phyloP scores from a whole-genome alignment of 176 grass and related monocot species.

The Triticum aestivum region DNA sequence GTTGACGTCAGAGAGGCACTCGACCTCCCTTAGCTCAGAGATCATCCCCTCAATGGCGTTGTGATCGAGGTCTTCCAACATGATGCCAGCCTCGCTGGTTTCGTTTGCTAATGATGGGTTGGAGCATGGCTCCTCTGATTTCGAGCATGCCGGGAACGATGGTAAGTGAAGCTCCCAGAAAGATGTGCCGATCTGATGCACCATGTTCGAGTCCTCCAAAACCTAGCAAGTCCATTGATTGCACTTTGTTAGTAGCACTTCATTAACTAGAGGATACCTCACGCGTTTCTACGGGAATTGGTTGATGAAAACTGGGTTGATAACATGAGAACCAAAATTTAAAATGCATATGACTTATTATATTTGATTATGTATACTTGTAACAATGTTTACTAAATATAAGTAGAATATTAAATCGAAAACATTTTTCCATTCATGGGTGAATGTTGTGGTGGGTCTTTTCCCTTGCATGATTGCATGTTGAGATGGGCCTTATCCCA shows the following conservation, averaged over 20 bases:
- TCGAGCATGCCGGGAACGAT: constrained; percentile 8
- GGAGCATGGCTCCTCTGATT: constrained; percentile 39
- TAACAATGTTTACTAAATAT: too few relatives aligned
- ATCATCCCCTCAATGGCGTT: neutral
- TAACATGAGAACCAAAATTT: too few relatives aligned
- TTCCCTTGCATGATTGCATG: too few relatives aligned
- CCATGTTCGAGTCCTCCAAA: constrained; percentile 43
- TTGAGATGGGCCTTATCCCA: too few relatives aligned
- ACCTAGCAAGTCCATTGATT: constrained; percentile 36
- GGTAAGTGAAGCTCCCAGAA: constrained; percentile 43
- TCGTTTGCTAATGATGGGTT: constrained; percentile 31
- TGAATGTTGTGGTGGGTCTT: too few relatives aligned
- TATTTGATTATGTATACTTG: too few relatives aligned
- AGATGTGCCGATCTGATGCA: constrained; percentile 33
- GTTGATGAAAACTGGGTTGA: too few relatives aligned
- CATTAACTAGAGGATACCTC: too few relatives aligned
- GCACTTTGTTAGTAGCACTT: neutral
- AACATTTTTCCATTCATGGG: too few relatives aligned
- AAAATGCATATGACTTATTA: too few relatives aligned
- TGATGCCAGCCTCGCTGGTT: constrained; percentile 10
- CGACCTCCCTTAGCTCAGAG: neutral
- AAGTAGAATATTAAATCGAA: too few relatives aligned
- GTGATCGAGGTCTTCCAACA: constrained; percentile 28
- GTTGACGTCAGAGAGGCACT: neutral
- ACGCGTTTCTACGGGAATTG: too few relatives aligned